Base-by-base conservation (phyloP, 2,329 filamentous ascomycete genomes). In the Monilinia vaccinii-corymbosi region DNA sequence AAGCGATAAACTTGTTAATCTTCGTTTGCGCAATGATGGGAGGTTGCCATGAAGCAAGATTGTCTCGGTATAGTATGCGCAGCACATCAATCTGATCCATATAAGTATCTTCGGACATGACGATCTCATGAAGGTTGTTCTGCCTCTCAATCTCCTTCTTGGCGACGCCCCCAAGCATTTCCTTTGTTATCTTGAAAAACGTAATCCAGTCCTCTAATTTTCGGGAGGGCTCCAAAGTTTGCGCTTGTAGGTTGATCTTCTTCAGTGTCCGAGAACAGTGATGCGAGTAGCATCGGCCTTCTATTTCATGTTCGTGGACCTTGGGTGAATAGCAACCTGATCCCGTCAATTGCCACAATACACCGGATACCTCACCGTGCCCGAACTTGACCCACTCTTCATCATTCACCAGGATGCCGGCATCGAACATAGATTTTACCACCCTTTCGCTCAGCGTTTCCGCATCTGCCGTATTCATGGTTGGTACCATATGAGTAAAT, bases 321-420 rank as follows among this genome's bases (percentile, higher is more conserved):
- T 86, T 89, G 0, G 90, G 83, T 4, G 93, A 86, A 73, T 99
- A 99, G 71, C 94, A 99, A 16, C 94, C 94, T 25, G 84, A 84
- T 8, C 92, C 91, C 3, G 92, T 96, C 52, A 99, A 78, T 72
- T 99, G 95, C 80, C 89, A 97, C 48, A 99, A 77, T 5, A 99
- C 92, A 60, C 94, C 95, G 25, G 89, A 92, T 69, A 97, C 84
- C 28, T 81, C 83, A 8, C 87, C 90, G 1, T 82, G 79, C 8
- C 90, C 88, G 71, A 97, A 92, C 71, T 95, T 97, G 65, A 99
- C 87, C 94, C 95, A 99, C 75, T 99, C 95, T 73, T 99, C 94
- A 38, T 97, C 93, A 16, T 87, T 86, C 6, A 95, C 78, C 36
- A 99, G 76, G 13, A 91, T 89, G 44, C 86, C 87, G 10, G 87